phyloP scores from a whole-genome alignment of 2,329 filamentous ascomycete genomes.

The Monosporascus sp. region DNA sequence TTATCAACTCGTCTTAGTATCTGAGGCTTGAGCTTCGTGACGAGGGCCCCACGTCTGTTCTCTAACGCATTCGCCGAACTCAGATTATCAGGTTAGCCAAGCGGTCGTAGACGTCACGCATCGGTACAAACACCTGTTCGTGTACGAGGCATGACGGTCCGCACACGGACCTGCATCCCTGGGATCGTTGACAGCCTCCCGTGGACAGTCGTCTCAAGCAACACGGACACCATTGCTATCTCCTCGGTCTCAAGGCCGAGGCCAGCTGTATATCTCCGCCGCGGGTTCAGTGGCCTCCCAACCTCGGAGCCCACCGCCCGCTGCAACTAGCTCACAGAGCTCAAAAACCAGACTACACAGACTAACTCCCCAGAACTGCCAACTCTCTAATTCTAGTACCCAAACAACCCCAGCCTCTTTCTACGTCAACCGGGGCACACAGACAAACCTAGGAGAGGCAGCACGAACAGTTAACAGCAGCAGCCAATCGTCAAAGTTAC shows the following conservation, averaged over 20 bases:
- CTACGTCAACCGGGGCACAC: not conserved
- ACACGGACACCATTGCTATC: slow-evolving; percentile 9
- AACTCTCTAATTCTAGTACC: slow-evolving; percentile 2
- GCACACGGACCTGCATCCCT: slow-evolving; percentile 31
- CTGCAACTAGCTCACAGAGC: not conserved
- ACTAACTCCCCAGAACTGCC: not conserved
- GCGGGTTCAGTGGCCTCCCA: not conserved
- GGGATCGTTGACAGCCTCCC: slow-evolving; percentile 32
- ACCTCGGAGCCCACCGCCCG: not conserved
- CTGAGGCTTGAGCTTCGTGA: not conserved
- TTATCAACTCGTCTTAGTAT: not conserved
- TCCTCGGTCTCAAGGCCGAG: slow-evolving; percentile 4
- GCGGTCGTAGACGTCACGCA: slow-evolving; percentile 84
- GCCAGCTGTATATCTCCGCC: not conserved
- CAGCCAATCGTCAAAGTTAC: not conserved
- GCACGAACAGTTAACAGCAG: not conserved
- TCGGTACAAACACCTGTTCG: slow-evolving; percentile 72
- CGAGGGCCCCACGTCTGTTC: slow-evolving; percentile 4
- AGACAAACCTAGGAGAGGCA: not conserved
- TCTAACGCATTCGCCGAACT: not conserved
- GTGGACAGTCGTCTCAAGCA: slow-evolving; percentile 10
- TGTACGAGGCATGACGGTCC: slow-evolving; percentile 41
- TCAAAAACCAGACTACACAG: not conserved
- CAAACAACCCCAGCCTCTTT: slow-evolving; percentile 2
- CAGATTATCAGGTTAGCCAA: slow-evolving; percentile 72